phyloP scores from a whole-genome alignment of 805 yeast genomes.

The Suhomyces faveliae region DNA sequence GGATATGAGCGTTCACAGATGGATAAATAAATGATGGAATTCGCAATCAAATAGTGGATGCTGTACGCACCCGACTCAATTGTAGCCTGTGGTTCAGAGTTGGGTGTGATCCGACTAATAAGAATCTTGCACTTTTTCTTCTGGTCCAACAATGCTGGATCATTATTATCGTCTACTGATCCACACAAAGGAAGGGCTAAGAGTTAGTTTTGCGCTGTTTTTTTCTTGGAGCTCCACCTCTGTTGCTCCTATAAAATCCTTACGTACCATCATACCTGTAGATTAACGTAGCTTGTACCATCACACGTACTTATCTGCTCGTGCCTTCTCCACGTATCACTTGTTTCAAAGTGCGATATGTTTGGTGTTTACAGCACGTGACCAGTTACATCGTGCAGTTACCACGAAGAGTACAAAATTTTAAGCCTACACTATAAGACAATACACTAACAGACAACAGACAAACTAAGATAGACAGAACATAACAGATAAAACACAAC shows the following conservation, averaged over 20 bases:
- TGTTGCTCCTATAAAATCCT: not conserved
- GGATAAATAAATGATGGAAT: slow-evolving; percentile 71
- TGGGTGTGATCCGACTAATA: slow-evolving; percentile 69
- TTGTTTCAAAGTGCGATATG: not conserved
- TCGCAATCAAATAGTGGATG: slow-evolving; percentile 68
- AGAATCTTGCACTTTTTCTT: slow-evolving; percentile 82
- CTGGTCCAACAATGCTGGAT: slow-evolving; percentile 62
- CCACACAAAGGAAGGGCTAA: slow-evolving; percentile 86
- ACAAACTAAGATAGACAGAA: not conserved
- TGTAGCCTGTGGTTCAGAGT: slow-evolving; percentile 81
- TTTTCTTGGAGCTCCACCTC: not conserved
- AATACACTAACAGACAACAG: not conserved
- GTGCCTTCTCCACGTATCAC: not conserved
- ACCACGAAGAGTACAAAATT: not conserved
- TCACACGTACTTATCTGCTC: slow-evolving; percentile 14
- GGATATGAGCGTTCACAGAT: slow-evolving; percentile 82
- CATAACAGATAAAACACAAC: not conserved
- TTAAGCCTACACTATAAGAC: not conserved
- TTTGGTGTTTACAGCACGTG: not conserved
- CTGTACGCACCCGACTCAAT: slow-evolving; percentile 73
- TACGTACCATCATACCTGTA: slow-evolving; percentile 61
- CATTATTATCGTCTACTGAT: slow-evolving; percentile 75
- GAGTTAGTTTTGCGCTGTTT: slow-evolving; percentile 11
- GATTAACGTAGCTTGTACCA: slow-evolving; percentile 68
- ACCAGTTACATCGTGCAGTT: not conserved